Conservation (phyloP, 2,329 filamentous ascomycete species). For the Fusarium pseudograminearum region DNA sequence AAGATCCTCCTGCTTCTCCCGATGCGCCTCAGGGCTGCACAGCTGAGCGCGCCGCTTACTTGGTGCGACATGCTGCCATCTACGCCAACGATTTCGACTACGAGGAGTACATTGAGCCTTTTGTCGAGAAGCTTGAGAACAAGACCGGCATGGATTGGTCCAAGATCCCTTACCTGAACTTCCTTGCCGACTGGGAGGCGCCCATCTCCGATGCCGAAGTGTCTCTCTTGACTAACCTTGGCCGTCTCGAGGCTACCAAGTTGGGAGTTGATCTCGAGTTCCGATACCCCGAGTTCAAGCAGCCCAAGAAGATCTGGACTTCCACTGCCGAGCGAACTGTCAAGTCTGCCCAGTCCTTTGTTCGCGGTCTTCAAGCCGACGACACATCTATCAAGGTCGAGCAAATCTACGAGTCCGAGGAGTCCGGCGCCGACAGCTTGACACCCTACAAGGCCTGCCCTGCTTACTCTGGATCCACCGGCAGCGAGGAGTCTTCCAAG, state of each 20-base stretch:
- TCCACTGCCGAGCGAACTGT: conserved; percentile 72
- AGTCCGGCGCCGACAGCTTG: conserved; percentile 69
- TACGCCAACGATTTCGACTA: conserved; percentile 71
- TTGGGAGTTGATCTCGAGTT: conserved; percentile 69
- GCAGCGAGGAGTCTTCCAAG: conserved; percentile 64
- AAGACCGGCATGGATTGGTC: conserved; percentile 67
- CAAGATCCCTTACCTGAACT: conserved; percentile 65
- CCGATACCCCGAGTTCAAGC: conserved; percentile 66
- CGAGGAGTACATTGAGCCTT: conserved; percentile 68
- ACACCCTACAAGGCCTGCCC: conserved; percentile 75
- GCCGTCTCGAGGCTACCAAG: conserved; percentile 69
- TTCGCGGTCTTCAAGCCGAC: conserved; percentile 66
- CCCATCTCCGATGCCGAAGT: conserved; percentile 68
- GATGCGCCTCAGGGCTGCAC: conserved; percentile 63
- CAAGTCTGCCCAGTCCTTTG: conserved; percentile 68
- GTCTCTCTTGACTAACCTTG: conserved; percentile 71
- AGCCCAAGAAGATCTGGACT: conserved; percentile 69
- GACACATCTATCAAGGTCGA: conserved; percentile 67
- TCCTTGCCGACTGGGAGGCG: conserved; percentile 67
- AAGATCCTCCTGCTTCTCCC: conserved; percentile 56
- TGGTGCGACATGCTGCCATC: conserved; percentile 70
- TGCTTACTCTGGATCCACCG: conserved; percentile 68
- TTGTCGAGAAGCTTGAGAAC: conserved; percentile 69
- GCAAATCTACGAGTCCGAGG: conserved; percentile 66
- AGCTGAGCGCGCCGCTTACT: conserved; percentile 64